Conservation (phyloP, 208 protist genomes). For the Leishmania gerbilli region DNA sequence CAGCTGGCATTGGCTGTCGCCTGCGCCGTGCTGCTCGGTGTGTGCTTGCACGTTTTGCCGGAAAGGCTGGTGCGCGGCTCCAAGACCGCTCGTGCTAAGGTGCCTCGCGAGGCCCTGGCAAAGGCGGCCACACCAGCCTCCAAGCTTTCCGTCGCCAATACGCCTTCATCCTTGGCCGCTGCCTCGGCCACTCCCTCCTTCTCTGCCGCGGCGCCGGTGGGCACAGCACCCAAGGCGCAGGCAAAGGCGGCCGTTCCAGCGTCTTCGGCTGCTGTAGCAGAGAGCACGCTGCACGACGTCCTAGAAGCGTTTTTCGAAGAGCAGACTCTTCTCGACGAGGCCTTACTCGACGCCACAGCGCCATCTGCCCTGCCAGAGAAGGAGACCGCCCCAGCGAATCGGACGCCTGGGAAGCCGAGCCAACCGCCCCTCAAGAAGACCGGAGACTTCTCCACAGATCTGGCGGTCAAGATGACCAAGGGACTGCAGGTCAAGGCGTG, state of each 20-base stretch:
- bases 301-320: slow-evolving; percentile 50
- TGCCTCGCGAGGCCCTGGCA: neutral
- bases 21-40: slow-evolving; percentile 24
- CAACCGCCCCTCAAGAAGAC: neutral
- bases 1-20: slow-evolving; percentile 24
- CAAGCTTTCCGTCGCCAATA: neutral
- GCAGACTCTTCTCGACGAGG: slow-evolving; percentile 35
- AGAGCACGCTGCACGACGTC: slow-evolving; percentile 25
- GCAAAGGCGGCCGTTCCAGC: neutral
- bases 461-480: slow-evolving; percentile 21
- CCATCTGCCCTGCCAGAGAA: neutral
- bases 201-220: neutral
- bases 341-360: slow-evolving; percentile 32
- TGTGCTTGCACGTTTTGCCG: slow-evolving; percentile 29
- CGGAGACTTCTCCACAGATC: slow-evolving; percentile 16
- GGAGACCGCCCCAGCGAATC: neutral
- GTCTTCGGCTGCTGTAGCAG: neutral
- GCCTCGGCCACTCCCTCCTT: neutral
- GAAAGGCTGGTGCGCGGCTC: slow-evolving; percentile 21
- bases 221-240: neutral
- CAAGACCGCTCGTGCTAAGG: neutral
- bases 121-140: neutral
- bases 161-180: neutral
- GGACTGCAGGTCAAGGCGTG: slow-evolving; percentile 8
- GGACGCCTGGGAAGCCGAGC: neutral